Evolutionary conservation across 768 basidiomycete genomes (phyloP).

Genomic region (Termitomyces sp.): DNA sequence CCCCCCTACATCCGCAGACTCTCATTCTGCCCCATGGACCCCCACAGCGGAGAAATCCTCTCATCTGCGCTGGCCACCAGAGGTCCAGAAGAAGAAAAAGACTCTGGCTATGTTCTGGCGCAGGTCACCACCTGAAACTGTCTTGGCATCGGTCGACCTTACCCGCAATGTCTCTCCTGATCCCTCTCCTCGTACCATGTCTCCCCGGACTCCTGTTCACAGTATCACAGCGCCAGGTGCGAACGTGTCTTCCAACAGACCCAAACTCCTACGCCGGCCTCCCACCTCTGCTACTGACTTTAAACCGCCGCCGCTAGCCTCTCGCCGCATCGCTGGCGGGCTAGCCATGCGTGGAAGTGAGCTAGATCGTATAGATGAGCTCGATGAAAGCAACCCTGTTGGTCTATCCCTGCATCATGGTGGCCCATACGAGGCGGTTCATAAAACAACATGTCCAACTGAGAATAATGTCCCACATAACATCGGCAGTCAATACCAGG

Average conservation of each 20-base stretch:
- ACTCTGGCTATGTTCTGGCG: slow-evolving; percentile 17
- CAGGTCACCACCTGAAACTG: slow-evolving; percentile 11
- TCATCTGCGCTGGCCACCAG: slow-evolving; percentile 9
- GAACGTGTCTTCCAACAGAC: slow-evolving; percentile 14
- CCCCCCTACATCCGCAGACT: slow-evolving; percentile 13
- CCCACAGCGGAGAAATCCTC: neutral
- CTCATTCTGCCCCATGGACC: slow-evolving; percentile 9
- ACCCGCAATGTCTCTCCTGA: slow-evolving; percentile 8
- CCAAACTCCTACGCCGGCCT: slow-evolving; percentile 18
- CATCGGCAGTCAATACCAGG: slow-evolving; percentile 18
- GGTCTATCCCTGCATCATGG: slow-evolving; percentile 62
- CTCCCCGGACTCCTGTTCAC: slow-evolving; percentile 12
- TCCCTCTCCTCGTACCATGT: slow-evolving; percentile 3
- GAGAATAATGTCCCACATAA: slow-evolving; percentile 20
- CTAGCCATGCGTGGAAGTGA: slow-evolving; percentile 20
- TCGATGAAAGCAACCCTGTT: slow-evolving; percentile 73
- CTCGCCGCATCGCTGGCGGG: slow-evolving; percentile 14
- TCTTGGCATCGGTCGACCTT: slow-evolving; percentile 9
- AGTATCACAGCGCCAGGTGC: slow-evolving; percentile 13
- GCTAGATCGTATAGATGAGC: slow-evolving; percentile 72
- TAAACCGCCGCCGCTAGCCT: slow-evolving; percentile 12
- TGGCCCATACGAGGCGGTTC: slow-evolving; percentile 71
- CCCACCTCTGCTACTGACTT: slow-evolving; percentile 20
- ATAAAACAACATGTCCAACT: slow-evolving; percentile 24
- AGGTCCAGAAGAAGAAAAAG: slow-evolving; percentile 15